Base-by-base conservation (phyloP, 345 rosid species). In the Salix brachista region DNA sequence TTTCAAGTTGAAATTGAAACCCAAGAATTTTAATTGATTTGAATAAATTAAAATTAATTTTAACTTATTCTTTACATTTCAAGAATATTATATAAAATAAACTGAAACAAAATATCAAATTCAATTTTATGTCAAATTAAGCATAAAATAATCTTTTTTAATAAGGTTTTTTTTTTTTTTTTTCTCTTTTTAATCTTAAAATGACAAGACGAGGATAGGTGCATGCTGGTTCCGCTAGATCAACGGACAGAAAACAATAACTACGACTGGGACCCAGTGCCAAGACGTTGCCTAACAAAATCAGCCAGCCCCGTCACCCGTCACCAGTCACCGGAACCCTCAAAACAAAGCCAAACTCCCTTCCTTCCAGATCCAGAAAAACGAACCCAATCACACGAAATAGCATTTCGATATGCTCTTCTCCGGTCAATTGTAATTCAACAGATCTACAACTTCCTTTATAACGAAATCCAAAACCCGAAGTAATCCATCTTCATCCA, bases 401-500 rank as follows among this genome's bases (percentile, higher is more conserved):
- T 3, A 14, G 10, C n/a, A 16, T 50, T 50, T 50, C 21, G 21
- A 50, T 7, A 3, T 2, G 73, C 37, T 42, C 0, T n/a, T 42
- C 0, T n/a, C 56, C 41, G 32, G 42, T 62, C 6, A 5, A 64
- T n/a, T 32, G 54, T 41, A 11, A 11, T 17, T 44, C 39, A 52
- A 52, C 71, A 77, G 78, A 83, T 75, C 82, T 72, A 66, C 30
- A 60, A 50, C n/a, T 48, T 58, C 34, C n/a, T 11, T 41, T 17
- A 6, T 16, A 18, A 37, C 41, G 11, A 73, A 74, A 54, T 73
- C 78, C 66, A 34, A 44, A 73, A 14, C 41, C 61, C 71, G 21
- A 48, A 80, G 50, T 48, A 34, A 58, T 39, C 56, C 28, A 54
- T n/a, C 12, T 17, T 32, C 25, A 36, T 48, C 65, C 13, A 79